These are phyloP conservation scores for Globisporangium nagaii DNA, from an alignment of 352 stramenopile genomes.

Conservation along the genomic window DNA sequence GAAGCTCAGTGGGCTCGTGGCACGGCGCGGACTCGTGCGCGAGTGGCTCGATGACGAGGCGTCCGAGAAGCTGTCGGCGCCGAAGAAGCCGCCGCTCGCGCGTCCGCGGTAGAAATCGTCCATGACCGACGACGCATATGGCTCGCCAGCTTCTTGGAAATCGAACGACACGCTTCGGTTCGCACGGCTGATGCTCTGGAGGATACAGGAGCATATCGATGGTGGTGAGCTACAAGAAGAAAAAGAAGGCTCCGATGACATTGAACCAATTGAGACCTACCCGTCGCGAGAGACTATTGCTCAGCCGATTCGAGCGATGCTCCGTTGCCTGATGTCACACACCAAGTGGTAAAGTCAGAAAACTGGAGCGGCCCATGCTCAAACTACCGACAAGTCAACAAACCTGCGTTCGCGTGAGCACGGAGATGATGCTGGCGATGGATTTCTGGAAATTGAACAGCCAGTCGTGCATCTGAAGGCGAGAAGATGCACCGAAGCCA, in stretches of 20 bases:
- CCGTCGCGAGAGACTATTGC: conserved; percentile 51
- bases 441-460: conserved; percentile 89
- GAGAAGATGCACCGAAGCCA: background rate
- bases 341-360: background rate
- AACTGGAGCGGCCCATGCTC: too few species aligned
- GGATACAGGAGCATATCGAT: background rate
- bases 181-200: conserved; percentile 58
- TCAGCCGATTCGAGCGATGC: conserved; percentile 39
- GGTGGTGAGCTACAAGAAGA: background rate
- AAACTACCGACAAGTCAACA: too few species aligned
- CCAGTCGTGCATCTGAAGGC: conserved; percentile 79
- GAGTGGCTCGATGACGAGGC: conserved; percentile 30
- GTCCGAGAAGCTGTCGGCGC: conserved; percentile 51
- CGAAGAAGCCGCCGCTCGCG: conserved; percentile 33
- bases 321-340: conserved; percentile 29
- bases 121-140: conserved; percentile 24
- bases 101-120: conserved; percentile 55
- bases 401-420: conserved; percentile 60
- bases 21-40: conserved; percentile 47
- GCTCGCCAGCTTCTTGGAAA: conserved; percentile 52
- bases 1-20: conserved; percentile 57
- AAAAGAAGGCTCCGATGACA: background rate
- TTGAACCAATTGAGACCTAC: too few species aligned
- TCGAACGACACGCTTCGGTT: conserved; percentile 78
- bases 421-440: conserved; percentile 81